Evolutionary conservation across 805 yeast genomes (phyloP), one percentile per base, ranked within the genome.

Genomic region (Suhomyces sp.): DNA sequence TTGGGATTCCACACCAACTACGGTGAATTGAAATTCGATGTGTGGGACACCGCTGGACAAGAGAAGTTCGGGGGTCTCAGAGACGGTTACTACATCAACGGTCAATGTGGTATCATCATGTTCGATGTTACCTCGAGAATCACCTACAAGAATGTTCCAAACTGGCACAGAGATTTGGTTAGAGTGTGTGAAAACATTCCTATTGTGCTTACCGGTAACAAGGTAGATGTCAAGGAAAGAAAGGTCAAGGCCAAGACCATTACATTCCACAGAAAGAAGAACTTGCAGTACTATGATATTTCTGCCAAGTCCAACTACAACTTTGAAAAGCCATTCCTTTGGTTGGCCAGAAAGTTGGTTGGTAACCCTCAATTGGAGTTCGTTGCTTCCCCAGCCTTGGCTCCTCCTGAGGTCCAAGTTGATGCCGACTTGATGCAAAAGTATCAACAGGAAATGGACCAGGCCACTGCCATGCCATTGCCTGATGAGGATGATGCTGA

Each of bases 401-500:
- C 96, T 62, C 98, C 99, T 58, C 98, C 99, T 62, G 98, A 93
- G 79, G 98, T 91, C 55, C 84, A 82, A 65, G 97, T 93, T 59
- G 98, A 93, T 64, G 87, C 86, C 55, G 93, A 83, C 59, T 80
- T 93, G 74, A 88, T 93, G 97, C 84, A 81, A 75, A 90, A 91
- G 76, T 93, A 93, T 79, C 96, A 93, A 79, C 95, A 88, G 65
- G 98, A 93, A 77, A 91, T 93, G 95, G 97, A 88, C 68, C 95
- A 86, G 74, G 99, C 99, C 60, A 88, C 98, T 55, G 96, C 97
- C 53, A 78, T 93, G 80, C 98, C 99, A 69, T 83, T 93, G 70
- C 99, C 99, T 53, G 99, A 93, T 75, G 99, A 93, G 77, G 99
- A 93, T 68, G 99, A 93, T 63, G 97, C 96, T 63, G 99, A 93